Evolutionary conservation across 495 filamentous ascomycete species (phyloP), one percentile per base, ranked within the genome.

Genomic region (Aspergillus coremiiformis): DNA sequence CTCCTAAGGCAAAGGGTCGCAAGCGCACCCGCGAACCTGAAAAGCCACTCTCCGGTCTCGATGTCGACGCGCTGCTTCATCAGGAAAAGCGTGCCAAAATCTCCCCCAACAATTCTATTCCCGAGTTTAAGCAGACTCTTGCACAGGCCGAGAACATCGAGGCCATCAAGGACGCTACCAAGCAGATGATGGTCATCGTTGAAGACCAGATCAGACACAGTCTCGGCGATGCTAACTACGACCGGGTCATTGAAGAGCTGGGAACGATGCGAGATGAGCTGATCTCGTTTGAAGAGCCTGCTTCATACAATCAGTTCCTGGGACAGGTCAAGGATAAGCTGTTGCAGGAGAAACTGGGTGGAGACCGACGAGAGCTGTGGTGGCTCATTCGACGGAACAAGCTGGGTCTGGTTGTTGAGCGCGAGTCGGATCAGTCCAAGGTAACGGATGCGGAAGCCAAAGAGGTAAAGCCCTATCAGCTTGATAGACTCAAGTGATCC

Each of bases 31-130:
- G 83, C 19, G 80, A 91, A 27, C 70, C 79, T 9, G 79, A 85
- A 53, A 90, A 89, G 52, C 94, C 94, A 0, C 83, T 95, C 26
- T 99, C 94, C 0, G 92, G 90, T 15, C 84, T 99, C 15, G 85
- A 99, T 58, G 79, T 96, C 47, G 85, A 89, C 53, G 78, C 79
- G 1, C 83, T 96, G 15, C 83, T 95, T 21, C 75, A 77, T 39
- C 61, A 70, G 63, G 70, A 81, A 58, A 83, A 83, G 55, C 78
- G 72, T 9, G 60, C 70, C 33, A 84, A 79, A 51, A 90, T 99
- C 47, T 85, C 84, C 3, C 59, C 79, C 0, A 73, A 83, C 21
- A 97, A 99, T 58, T 82, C 90, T 4, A 87, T 99, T 41, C 90
- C 94, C 0, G 86, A 91, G 47, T 97, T 96, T 79, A 94, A 90